These are phyloP conservation scores for Botryotinia globosa DNA, from an alignment of 2,329 filamentous ascomycete genomes.

Conservation along the genomic window DNA sequence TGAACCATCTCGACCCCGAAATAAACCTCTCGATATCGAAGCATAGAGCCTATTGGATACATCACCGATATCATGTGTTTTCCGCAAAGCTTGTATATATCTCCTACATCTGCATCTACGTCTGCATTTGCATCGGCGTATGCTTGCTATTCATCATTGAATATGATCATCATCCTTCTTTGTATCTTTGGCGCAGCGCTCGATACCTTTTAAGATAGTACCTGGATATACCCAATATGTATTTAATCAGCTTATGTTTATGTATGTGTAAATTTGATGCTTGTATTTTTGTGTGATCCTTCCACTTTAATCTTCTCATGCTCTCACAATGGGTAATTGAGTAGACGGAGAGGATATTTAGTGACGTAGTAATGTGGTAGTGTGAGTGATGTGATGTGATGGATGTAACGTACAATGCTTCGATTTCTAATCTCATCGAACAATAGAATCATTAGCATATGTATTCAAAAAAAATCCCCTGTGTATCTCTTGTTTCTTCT, in stretches of 20 bases:
- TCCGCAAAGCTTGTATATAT: not conserved
- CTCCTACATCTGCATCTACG: not conserved
- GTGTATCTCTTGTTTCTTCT: too few species aligned
- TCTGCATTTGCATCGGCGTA: not conserved
- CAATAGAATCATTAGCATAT: slow-evolving; percentile 10
- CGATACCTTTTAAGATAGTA: slow-evolving; percentile 93
- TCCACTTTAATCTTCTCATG: not conserved
- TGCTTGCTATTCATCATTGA: slow-evolving; percentile 3
- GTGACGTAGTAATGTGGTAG: not conserved
- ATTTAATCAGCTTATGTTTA: slow-evolving; percentile 11
- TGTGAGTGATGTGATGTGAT: not conserved
- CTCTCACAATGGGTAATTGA: not conserved
- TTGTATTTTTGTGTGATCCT: not conserved
- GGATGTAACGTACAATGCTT: slow-evolving; percentile 70
- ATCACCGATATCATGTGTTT: not conserved
- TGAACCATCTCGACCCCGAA: not conserved
- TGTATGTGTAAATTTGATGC: not conserved
- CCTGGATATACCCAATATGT: slow-evolving; percentile 46
- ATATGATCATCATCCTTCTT: slow-evolving; percentile 29
- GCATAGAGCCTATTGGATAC: not conserved
- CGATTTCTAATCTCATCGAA: slow-evolving; percentile 64
- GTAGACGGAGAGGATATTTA: not conserved
- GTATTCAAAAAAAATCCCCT: not conserved
- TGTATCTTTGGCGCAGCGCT: slow-evolving; percentile 76
- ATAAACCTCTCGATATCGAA: not conserved